Conservation (phyloP, 139 green algal genomes). For the Tetraselmis striata region DNA sequence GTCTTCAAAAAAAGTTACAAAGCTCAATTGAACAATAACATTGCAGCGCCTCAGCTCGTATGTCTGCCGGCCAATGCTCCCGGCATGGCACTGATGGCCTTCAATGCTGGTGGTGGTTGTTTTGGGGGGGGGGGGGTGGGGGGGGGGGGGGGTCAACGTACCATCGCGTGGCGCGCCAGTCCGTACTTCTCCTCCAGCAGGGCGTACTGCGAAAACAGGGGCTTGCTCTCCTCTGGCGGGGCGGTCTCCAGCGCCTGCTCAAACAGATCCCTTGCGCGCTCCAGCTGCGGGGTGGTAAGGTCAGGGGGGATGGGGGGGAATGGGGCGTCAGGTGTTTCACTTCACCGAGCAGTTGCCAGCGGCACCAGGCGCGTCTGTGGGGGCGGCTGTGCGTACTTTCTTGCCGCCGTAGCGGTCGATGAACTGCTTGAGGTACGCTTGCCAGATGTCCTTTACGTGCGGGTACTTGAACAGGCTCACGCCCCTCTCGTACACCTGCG, state of each 20-base stretch:
- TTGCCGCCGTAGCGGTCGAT: slow-evolving; percentile 76
- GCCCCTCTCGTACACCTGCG: slow-evolving; percentile 86
- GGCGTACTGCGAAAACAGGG: slow-evolving; percentile 77
- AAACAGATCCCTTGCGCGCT: slow-evolving; percentile 93
- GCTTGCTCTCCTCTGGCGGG: slow-evolving; percentile 52
- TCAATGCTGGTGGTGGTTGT: no score
- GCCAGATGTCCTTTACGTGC: slow-evolving; percentile 92
- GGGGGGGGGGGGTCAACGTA: background rate
- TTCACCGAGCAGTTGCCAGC: no score
- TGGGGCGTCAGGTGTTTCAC: no score
- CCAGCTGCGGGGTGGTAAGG: no score
- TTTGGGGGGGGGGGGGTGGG: background rate
- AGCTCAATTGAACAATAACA: no score
- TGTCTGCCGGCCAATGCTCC: no score
- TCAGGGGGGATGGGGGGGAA: no score
- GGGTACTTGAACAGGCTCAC: slow-evolving; percentile 93
- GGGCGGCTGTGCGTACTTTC: no score
- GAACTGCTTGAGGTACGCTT: slow-evolving; percentile 86
- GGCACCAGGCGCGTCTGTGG: no score
- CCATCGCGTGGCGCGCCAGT: slow-evolving; percentile 84
- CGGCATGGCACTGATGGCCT: no score
- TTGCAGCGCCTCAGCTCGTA: no score
- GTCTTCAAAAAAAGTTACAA: no score
- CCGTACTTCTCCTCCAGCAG: slow-evolving; percentile 89
- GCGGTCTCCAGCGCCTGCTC: slow-evolving; percentile 65